These are phyloP conservation scores for Aphanomyces astaci DNA, from an alignment of 352 stramenopile species.

Conservation along the genomic window DNA sequence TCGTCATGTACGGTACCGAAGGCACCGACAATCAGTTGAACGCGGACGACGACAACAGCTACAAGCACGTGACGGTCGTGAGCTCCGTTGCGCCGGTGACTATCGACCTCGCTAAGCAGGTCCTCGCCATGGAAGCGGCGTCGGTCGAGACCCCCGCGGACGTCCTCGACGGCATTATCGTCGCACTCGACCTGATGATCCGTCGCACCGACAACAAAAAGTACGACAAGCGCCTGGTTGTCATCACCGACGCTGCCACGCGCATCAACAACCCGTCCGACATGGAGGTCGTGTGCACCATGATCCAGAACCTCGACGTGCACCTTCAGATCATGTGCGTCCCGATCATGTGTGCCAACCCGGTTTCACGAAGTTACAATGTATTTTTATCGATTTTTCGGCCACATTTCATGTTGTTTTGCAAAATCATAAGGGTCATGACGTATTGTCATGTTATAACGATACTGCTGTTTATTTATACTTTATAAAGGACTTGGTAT, in stretches of 20 bases:
- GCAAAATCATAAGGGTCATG: no score
- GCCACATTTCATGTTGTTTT: no score
- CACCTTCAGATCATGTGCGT: slow-evolving; percentile 75
- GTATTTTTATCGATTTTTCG: no score
- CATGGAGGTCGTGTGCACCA: slow-evolving; percentile 57
- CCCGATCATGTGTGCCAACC: no score
- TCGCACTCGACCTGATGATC: slow-evolving; percentile 70
- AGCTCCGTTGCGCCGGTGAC: slow-evolving; percentile 53
- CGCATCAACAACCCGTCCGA: slow-evolving; percentile 54
- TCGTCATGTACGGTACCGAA: slow-evolving; percentile 67
- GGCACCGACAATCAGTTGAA: slow-evolving; percentile 72
- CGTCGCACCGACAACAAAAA: slow-evolving; percentile 68
- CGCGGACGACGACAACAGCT: slow-evolving; percentile 59
- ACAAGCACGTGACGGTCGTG: slow-evolving; percentile 56
- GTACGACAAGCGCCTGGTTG: slow-evolving; percentile 61
- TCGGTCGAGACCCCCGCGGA: slow-evolving; percentile 35
- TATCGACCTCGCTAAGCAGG: slow-evolving; percentile 47
- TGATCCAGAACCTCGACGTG: slow-evolving; percentile 72
- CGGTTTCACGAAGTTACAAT: no score
- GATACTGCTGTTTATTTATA: no score
- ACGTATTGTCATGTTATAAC: no score
- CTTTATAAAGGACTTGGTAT: no score
- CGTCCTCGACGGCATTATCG: slow-evolving; percentile 70
- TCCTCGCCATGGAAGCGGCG: background rate
- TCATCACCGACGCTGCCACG: slow-evolving; percentile 65